Percentiles rank a stretch among this genome's conserved stretches.
These are phyloP conservation scores for Trichoderma sp. DNA, from an alignment of 2,329 filamentous ascomycete species.

Conservation along the genomic window DNA sequence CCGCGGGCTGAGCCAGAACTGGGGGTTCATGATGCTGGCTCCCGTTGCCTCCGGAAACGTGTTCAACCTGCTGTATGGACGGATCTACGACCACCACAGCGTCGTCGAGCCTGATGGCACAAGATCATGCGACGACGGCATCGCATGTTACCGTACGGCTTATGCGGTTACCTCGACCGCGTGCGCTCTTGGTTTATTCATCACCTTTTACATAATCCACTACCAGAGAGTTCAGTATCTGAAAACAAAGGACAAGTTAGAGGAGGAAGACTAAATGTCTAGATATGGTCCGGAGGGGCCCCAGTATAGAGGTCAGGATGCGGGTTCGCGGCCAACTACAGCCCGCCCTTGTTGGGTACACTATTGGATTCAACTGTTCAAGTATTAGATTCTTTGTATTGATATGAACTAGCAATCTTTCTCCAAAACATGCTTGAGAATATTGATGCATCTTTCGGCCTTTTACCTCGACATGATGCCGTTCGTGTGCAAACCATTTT, in stretches of 20 bases:
- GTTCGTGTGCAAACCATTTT: not conserved
- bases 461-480: no score
- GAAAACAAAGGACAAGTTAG: constrained; percentile 36
- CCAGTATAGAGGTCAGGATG: not conserved
- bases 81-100: constrained; percentile 80
- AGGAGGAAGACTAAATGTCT: constrained; percentile 24
- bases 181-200: constrained; percentile 67
- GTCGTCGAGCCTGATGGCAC: constrained; percentile 68
- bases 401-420: not conserved
- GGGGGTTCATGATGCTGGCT: constrained; percentile 91
- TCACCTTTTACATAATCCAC: constrained; percentile 71
- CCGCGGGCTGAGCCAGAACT: constrained; percentile 86
- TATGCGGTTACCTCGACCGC: constrained; percentile 78
- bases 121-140: constrained; percentile 73
- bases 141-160: constrained; percentile 77
- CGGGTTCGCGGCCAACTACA: not conserved
- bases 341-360: not conserved
- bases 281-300: not conserved
- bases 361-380: not conserved
- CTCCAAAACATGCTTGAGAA: not conserved
- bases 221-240: constrained; percentile 52
- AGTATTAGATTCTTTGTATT: not conserved
- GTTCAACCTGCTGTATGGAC: constrained; percentile 90
- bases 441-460: not conserved
- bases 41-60: constrained; percentile 86